Percentiles rank a stretch among this genome's conserved stretches.
These are phyloP conservation scores for Boletus rubropictus DNA, from an alignment of 768 basidiomycete species.

Conservation along the genomic window DNA sequence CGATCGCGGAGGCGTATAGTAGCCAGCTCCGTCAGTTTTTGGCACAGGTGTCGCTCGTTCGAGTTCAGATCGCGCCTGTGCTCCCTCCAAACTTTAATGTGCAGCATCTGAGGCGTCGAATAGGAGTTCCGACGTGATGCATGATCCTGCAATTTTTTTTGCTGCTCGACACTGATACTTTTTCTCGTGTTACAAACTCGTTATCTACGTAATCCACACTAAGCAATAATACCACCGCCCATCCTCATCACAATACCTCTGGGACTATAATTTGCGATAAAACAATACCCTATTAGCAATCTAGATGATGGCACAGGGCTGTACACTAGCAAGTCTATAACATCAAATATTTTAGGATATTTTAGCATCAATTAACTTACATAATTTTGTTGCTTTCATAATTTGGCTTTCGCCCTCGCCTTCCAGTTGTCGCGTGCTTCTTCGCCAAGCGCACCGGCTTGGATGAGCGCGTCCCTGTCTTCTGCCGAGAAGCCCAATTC, in stretches of 20 bases:
- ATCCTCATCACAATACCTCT: background rate
- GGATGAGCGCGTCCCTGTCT: slow-evolving; percentile 36
- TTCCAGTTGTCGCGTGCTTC: slow-evolving; percentile 18
- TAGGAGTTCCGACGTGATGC: slow-evolving; percentile 20
- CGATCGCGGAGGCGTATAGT: slow-evolving; percentile 27
- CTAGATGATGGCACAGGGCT: slow-evolving; percentile 7
- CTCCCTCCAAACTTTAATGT: slow-evolving; percentile 30
- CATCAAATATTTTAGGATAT: background rate
- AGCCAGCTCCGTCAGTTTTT: slow-evolving; percentile 28
- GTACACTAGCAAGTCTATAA: slow-evolving; percentile 8
- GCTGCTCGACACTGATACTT: background rate
- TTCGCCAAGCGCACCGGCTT: slow-evolving; percentile 45
- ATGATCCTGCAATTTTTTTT: background rate
- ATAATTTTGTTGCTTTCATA: slow-evolving; percentile 12
- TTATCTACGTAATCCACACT: background rate
- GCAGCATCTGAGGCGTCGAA: slow-evolving; percentile 28
- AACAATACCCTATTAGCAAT: slow-evolving; percentile 10
- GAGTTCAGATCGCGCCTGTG: slow-evolving; percentile 29
- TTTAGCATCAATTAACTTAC: background rate
- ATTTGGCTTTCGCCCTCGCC: slow-evolving; percentile 20
- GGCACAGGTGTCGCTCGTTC: slow-evolving; percentile 27
- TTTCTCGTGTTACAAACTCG: background rate
- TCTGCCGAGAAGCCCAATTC: slow-evolving; percentile 46
- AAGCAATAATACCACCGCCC: background rate
- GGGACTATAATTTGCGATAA: background rate